Conservation (phyloP, 2,329 filamentous ascomycete species). For the Ceratocystis destructans region DNA sequence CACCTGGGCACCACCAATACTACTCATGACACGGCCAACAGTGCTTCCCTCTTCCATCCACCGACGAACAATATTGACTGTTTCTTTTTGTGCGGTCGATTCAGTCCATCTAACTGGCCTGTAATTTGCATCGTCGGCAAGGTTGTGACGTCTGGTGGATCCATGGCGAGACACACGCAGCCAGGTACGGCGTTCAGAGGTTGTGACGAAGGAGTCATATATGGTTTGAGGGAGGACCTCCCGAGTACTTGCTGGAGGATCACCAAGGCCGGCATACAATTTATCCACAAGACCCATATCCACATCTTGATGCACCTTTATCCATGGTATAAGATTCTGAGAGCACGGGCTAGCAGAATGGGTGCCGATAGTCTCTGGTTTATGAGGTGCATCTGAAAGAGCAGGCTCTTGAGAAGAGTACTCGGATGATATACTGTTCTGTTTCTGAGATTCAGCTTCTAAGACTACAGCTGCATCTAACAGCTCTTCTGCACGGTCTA, state of each 20-base stretch:
- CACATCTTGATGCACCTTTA: constrained; percentile 8
- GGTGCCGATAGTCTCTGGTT: neutral
- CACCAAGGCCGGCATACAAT: constrained; percentile 26
- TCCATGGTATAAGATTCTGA: neutral
- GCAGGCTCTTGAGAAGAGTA: neutral
- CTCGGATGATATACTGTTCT: neutral
- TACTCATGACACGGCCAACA: constrained; percentile 24
- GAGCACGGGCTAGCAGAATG: neutral
- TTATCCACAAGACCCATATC: constrained; percentile 15
- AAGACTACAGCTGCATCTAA: neutral
- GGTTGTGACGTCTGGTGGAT: constrained; percentile 42
- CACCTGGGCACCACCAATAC: constrained; percentile 28
- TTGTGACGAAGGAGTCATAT: constrained; percentile 39
- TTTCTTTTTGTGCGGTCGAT: constrained; percentile 41
- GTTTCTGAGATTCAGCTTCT: neutral
- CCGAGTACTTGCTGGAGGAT: constrained; percentile 21
- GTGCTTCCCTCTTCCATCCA: constrained; percentile 48
- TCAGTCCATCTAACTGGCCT: constrained; percentile 42
- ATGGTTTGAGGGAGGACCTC: constrained; percentile 33
- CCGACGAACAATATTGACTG: constrained; percentile 44
- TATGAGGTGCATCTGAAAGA: neutral
- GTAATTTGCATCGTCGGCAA: constrained; percentile 46
- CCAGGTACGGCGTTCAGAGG: constrained; percentile 49
- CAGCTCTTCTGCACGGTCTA: neutral
- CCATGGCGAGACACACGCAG: constrained; percentile 49